Evolutionary conservation across 225 moss, liverwort and hornwort genomes (phyloP), one percentile per base, ranked within the genome.

Genomic region (Rhytidiadelphus loreus): DNA sequence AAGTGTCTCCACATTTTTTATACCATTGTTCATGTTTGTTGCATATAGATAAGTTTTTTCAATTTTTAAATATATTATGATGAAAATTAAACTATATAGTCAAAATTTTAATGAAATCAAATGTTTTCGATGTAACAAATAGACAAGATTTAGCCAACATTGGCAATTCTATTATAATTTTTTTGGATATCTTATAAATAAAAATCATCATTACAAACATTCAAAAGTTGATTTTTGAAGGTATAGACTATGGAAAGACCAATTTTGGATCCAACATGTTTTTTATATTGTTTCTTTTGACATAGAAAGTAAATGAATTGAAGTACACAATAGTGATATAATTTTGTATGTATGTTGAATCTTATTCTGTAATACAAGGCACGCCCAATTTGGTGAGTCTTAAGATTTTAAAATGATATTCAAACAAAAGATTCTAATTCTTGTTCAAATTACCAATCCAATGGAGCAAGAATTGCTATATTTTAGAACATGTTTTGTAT

Each of bases 221-320:
- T 37, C 11, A 66, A 19, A 37, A 5, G n/a, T 63, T 63, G 33
- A 63, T 0, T 4, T 8, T 63, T 16, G 16, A 32, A 16, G 5
- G 16, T 17, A 32, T 8, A n/a, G n/a, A n/a, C n/a, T n/a, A n/a
- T n/a, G 1, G 2, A 33, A 32, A 63, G 16, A 1, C 8, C 2
- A 30, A 63, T 62, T 63, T 63, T 4, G 9, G 8, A 32, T 63
- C 17, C 33, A 16, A 63, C 4, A 9, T 7, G 16, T 2, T 4
- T 29, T 16, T 63, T 63, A 16, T 32, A 16, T 62, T 8, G 7
- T 30, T 0, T 7, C 3, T 15, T 62, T 60, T 63, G 61, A 61
- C 13, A 28, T 28, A 30, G 7, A 62, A 62, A 30, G 30, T 7
- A 30, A 13, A 61, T 28, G 61, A 29, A 29, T 14, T 61, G 29